These are phyloP conservation scores for Lactifluus rugatus DNA, from an alignment of 768 basidiomycete genomes.

Conservation along the genomic window DNA sequence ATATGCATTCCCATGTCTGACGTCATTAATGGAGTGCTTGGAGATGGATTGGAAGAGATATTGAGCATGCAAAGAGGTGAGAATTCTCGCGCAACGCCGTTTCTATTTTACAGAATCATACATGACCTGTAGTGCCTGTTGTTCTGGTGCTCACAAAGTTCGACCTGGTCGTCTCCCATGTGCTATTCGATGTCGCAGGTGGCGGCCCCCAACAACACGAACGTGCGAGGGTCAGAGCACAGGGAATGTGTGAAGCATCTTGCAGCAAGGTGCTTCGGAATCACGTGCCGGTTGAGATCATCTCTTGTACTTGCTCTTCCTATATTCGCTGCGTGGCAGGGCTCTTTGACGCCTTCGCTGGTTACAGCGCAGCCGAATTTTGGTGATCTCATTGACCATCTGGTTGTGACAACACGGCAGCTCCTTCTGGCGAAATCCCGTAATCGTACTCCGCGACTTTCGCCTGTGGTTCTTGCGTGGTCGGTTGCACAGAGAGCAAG, in stretches of 20 bases:
- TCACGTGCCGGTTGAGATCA: not conserved
- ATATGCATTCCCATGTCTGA: conserved; percentile 2
- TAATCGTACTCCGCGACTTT: not conserved
- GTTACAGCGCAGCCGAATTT: not conserved
- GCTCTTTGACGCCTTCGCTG: not conserved
- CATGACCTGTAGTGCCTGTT: not conserved
- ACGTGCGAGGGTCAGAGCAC: not conserved
- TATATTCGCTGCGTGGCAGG: not conserved
- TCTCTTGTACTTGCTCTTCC: conserved; percentile 1
- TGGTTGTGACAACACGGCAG: not conserved
- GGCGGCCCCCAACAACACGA: not conserved
- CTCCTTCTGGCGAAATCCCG: not conserved
- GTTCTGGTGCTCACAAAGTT: not conserved
- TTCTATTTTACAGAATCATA: not conserved
- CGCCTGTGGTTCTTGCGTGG: not conserved
- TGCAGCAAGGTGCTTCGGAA: not conserved
- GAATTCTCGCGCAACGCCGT: not conserved
- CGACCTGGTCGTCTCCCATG: not conserved
- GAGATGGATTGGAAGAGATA: not conserved
- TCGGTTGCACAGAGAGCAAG: conserved; percentile 4
- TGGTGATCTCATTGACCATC: not conserved
- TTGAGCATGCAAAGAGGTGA: not conserved
- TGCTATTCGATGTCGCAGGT: not conserved
- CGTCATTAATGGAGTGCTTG: not conserved
- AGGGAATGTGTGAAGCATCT: not conserved